A percentile compares a stretch with the other conserved stretches of the same genome.
These are phyloP conservation scores for Talaromyces albobiverticillius DNA, from an alignment of 2,329 filamentous ascomycete genomes.

Conservation along the genomic window DNA sequence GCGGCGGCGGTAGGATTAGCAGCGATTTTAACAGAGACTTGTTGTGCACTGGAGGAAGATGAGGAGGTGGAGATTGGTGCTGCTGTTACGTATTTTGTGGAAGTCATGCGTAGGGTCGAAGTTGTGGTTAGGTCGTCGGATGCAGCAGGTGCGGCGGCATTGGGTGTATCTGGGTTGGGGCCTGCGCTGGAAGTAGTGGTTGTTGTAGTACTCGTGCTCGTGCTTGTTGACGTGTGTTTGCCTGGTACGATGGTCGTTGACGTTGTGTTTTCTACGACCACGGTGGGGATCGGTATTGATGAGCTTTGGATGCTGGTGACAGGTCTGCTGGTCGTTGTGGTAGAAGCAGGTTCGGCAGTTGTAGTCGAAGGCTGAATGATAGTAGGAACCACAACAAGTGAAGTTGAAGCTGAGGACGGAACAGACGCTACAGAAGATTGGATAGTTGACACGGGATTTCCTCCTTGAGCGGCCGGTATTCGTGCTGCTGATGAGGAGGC, in stretches of 20 bases:
- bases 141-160: not conserved
- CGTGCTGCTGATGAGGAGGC: not conserved
- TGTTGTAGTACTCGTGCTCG: not conserved
- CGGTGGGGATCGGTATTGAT: not conserved
- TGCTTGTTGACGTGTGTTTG: not conserved
- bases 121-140: not conserved
- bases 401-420: not conserved
- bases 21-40: not conserved
- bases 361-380: not conserved
- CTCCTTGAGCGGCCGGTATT: not conserved
- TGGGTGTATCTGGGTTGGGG: not conserved
- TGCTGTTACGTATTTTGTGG: not conserved
- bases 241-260: not conserved
- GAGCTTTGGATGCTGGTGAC: not conserved
- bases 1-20: not conserved
- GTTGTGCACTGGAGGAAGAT: no score
- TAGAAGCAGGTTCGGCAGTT: not conserved
- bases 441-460: not conserved
- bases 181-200: not conserved
- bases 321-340: not conserved
- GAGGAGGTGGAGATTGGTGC: no score
- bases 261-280: slow-evolving; percentile 12
- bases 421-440: no score
- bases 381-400: not conserved
- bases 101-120: not conserved